phyloP scores from a whole-genome alignment of 371 early-diverging fungal genomes.

The Synchytrium microbalum region DNA sequence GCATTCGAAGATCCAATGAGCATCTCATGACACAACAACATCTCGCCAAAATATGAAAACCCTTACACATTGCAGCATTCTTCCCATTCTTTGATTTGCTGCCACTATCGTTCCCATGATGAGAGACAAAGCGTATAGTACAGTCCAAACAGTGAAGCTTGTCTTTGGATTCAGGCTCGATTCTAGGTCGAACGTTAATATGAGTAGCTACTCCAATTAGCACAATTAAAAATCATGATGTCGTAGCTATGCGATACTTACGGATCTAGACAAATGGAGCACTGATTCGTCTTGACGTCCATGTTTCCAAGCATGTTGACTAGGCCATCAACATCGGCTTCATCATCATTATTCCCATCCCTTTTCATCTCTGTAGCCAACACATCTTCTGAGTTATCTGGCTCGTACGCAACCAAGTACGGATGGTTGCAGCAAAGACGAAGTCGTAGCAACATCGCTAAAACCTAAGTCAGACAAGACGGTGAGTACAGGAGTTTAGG shows the following conservation, averaged over 20 bases:
- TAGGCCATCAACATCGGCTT: background rate
- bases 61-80: background rate
- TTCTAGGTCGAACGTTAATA: background rate
- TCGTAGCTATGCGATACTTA: background rate
- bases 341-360: slow-evolving; percentile 2
- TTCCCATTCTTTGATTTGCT: background rate
- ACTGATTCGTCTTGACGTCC: background rate
- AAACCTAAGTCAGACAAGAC: no score
- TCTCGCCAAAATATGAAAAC: background rate
- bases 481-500: no score
- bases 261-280: slow-evolving; percentile 2
- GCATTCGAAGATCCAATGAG: background rate
- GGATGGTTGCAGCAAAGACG: background rate
- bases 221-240: background rate
- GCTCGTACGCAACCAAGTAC: background rate
- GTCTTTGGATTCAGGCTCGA: background rate
- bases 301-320: background rate
- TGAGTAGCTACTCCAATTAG: background rate
- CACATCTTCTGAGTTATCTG: background rate
- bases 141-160: background rate
- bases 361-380: background rate
- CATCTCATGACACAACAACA: background rate
- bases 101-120: background rate
- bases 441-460: background rate
- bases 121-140: background rate